Base-by-base conservation (phyloP, 176 grass and related monocot species). In the Carex cristatella region DNA sequence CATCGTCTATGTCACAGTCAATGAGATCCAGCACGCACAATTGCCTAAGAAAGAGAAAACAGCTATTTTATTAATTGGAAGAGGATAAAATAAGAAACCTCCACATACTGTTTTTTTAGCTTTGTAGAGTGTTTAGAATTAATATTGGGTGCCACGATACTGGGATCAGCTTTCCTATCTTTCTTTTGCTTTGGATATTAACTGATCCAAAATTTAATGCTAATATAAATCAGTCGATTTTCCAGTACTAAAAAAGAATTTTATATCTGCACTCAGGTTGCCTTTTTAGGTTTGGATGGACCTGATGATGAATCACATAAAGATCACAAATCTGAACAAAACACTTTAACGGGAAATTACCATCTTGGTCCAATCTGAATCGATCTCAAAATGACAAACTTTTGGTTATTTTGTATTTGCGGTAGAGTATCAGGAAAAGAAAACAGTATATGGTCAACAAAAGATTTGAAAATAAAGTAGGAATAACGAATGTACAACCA, bases 11-110 rank as follows among this genome's bases (percentile, higher is more conserved):
- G 9, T 89, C 88, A 87, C 90, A 89, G 79, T 97, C 94, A 40
- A 97, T 89, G 56, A 97, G 86, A 65, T 97, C 91, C 65, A 97
- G 88, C 56, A 94, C 91, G 5, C 84, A 88, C 31, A 97, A 85
- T 10, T 51, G 78, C 67, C 94, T 97, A n/a, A 9, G 77, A 89
- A 89, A 35, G 38, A 16, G 32, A 80, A 55, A 65, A 37, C 10
- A 79, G 1, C 5, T 19, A 15, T 46, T 42, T 48, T 46, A 72
- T 72, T 72, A 8, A 69, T n/a, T 32, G 31, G 5, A 42, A 8
- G 13, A 40, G 61, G 66, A 69, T 69, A 40, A 40, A 38, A 69
- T n/a, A 71, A 71, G 14, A 46, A 71, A 19, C 68, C 37, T 71
- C 61, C 15, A 79, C 55, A 23, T 10, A 28, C 10, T 18, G 74